Base-by-base conservation (phyloP, 805 yeast genomes). In the Yamadazyma scolyti region DNA sequence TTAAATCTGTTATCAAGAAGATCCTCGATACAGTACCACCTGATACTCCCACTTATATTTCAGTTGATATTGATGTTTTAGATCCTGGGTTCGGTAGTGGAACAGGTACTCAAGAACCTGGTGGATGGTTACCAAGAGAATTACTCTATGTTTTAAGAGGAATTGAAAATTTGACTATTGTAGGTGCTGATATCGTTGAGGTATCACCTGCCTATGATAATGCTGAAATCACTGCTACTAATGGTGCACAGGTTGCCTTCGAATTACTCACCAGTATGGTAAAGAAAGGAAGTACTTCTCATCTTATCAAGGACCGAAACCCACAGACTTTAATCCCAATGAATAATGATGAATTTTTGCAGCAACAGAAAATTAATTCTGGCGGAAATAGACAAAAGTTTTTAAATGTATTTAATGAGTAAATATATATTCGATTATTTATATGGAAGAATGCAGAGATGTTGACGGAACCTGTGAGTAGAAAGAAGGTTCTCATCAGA, bases 241-340 rank as follows among this genome's bases (percentile, higher is more conserved):
- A 80, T 41, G 86, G 81, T 3, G 81, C 87, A 0, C 86, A 79
- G 54, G 71, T 78, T 19, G 83, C 78, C 1, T 82, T 59, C 55
- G 94, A 84, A 52, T 46, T 84, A 23, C 54, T 83, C 31, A 81
- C 93, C 9, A 73, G 75, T 37, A 83, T 84, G 86, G 88, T 82
- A 10, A 75, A 79, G 50, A 75, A 68, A 43, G 80, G 50, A 31
- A 30, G 30, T n/a, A 27, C 32, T 20, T 14, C 27, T 16, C 15
- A 27, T 2, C 32, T 37, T 20, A 33, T 37, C n/a, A 40, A 34
- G 31, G 33, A 35, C 11, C 13, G 27, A 14, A 27, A 26, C 1
- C 39, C 43, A 9, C 1, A 9, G 10, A 19, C 10, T 4, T 14
- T 14, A 4, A 23, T 27, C 20, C 7, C 24, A 32, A 16, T 30